These are phyloP conservation scores for Tricholoma matsutake DNA, from an alignment of 768 basidiomycete genomes.

Conservation along the genomic window DNA sequence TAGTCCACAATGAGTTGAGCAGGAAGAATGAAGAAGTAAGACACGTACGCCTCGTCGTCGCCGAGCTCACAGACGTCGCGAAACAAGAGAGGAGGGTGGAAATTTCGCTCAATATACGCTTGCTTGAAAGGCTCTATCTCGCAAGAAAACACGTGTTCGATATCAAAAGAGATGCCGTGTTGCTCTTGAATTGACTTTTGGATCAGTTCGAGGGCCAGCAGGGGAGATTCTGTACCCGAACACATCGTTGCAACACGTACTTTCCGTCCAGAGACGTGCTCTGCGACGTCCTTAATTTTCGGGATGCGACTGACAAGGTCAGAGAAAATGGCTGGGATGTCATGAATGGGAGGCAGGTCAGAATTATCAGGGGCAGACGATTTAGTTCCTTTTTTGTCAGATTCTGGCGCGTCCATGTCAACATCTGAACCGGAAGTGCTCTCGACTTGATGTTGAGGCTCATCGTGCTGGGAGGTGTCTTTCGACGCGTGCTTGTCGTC, in stretches of 20 bases:
- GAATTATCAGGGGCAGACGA: slow-evolving; percentile 55
- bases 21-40: not conserved
- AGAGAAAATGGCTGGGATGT: slow-evolving; percentile 68
- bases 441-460: slow-evolving; percentile 24
- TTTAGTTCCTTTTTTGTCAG: slow-evolving; percentile 34
- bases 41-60: slow-evolving; percentile 66
- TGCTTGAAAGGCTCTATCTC: slow-evolving; percentile 98
- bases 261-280: slow-evolving; percentile 72
- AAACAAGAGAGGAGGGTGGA: slow-evolving; percentile 87
- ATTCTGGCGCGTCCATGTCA: slow-evolving; percentile 30
- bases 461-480: slow-evolving; percentile 28
- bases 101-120: slow-evolving; percentile 96
- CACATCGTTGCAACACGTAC: slow-evolving; percentile 97
- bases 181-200: slow-evolving; percentile 71
- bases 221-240: slow-evolving; percentile 93
- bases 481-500: slow-evolving; percentile 32
- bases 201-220: slow-evolving; percentile 85
- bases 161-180: slow-evolving; percentile 57
- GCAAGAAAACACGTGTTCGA: slow-evolving; percentile 95
- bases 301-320: slow-evolving; percentile 69
- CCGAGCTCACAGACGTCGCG: slow-evolving; percentile 93
- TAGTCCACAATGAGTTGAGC: slow-evolving; percentile 27
- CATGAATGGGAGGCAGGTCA: slow-evolving; percentile 71
- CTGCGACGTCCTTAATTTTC: slow-evolving; percentile 61
- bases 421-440: slow-evolving; percentile 27